phyloP scores from a whole-genome alignment of 352 stramenopile species.

The Thalassiosira ordinaria region DNA sequence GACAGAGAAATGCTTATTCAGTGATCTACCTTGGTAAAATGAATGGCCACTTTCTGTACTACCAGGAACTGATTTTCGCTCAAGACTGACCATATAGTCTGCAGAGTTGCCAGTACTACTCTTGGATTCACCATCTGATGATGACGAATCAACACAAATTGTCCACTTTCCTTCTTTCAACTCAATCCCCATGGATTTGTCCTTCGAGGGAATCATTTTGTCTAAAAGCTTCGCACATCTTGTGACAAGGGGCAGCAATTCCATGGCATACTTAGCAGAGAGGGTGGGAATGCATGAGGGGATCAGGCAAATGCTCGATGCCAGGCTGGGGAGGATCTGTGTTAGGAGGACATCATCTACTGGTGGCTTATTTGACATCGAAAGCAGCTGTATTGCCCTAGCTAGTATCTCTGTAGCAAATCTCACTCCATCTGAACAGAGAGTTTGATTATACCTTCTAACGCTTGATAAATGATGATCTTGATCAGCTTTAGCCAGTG shows the following conservation, averaged over 20 bases:
- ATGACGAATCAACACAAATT: slow-evolving; percentile 61
- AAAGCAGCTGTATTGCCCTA: slow-evolving; percentile 55
- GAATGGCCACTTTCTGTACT: slow-evolving; percentile 37
- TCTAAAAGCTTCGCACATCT: slow-evolving; percentile 65
- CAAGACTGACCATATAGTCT: slow-evolving; percentile 75
- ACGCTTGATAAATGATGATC: slow-evolving; percentile 28
- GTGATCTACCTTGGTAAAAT: slow-evolving; percentile 70
- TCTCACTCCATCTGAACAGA: slow-evolving; percentile 56
- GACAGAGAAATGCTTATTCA: slow-evolving; percentile 68
- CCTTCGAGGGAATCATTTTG: slow-evolving; percentile 37
- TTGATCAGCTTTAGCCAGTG: slow-evolving; percentile 19
- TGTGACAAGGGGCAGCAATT: slow-evolving; percentile 71
- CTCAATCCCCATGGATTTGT: slow-evolving; percentile 48
- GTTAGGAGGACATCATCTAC: slow-evolving; percentile 38
- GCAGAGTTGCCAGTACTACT: slow-evolving; percentile 49
- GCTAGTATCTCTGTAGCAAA: slow-evolving; percentile 55
- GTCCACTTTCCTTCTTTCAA: slow-evolving; percentile 73
- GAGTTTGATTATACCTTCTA: slow-evolving; percentile 51
- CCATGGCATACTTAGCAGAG: slow-evolving; percentile 72
- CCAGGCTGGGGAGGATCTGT: slow-evolving; percentile 70
- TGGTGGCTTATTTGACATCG: slow-evolving; percentile 8
- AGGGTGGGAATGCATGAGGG: slow-evolving; percentile 79
- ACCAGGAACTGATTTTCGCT: slow-evolving; percentile 14
- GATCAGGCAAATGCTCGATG: slow-evolving; percentile 71
- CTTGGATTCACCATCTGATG: slow-evolving; percentile 41